Evolutionary conservation across 805 yeast genomes (phyloP).

Genomic region (Kodamaea sagamina): DNA sequence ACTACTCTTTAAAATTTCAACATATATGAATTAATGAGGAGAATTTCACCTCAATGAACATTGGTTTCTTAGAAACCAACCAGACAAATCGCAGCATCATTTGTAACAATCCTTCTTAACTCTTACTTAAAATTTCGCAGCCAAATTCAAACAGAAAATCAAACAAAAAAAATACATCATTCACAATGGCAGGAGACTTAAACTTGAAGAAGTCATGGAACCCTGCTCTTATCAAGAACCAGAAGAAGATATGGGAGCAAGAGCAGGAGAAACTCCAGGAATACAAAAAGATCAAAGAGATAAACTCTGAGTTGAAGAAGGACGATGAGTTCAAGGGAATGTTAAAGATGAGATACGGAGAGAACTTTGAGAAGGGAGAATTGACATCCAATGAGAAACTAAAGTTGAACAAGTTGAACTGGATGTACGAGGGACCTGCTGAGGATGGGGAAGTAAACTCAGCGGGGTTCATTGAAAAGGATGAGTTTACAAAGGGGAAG

Average conservation of each 20-base stretch:
- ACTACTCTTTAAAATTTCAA: too few relatives aligned
- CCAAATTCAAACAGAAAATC: not conserved
- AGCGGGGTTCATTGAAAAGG: slow-evolving; percentile 38
- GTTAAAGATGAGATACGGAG: slow-evolving; percentile 46
- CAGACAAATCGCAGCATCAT: too few relatives aligned
- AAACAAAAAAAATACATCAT: slow-evolving; percentile 3
- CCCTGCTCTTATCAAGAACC: slow-evolving; percentile 83
- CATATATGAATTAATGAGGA: too few relatives aligned
- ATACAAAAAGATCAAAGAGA: slow-evolving; percentile 59
- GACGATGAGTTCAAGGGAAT: slow-evolving; percentile 64
- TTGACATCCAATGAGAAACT: slow-evolving; percentile 27
- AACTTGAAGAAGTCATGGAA: slow-evolving; percentile 96
- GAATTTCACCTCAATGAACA: too few relatives aligned
- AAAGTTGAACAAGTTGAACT: slow-evolving; percentile 56
- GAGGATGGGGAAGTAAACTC: slow-evolving; percentile 29
- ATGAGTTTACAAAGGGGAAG: slow-evolving; percentile 36
- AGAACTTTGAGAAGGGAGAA: slow-evolving; percentile 31
- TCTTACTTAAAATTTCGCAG: not conserved
- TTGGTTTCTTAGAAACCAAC: too few relatives aligned
- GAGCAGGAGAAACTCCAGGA: slow-evolving; percentile 81
- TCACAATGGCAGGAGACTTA: slow-evolving; percentile 66
- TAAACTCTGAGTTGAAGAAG: slow-evolving; percentile 61
- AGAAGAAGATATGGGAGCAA: slow-evolving; percentile 76
- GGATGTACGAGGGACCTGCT: slow-evolving; percentile 81
- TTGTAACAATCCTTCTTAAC: too few relatives aligned